Evolutionary conservation across 345 rosid genomes (phyloP), one percentile per base, ranked within the genome.

Genomic region (Moringa oleifera): DNA sequence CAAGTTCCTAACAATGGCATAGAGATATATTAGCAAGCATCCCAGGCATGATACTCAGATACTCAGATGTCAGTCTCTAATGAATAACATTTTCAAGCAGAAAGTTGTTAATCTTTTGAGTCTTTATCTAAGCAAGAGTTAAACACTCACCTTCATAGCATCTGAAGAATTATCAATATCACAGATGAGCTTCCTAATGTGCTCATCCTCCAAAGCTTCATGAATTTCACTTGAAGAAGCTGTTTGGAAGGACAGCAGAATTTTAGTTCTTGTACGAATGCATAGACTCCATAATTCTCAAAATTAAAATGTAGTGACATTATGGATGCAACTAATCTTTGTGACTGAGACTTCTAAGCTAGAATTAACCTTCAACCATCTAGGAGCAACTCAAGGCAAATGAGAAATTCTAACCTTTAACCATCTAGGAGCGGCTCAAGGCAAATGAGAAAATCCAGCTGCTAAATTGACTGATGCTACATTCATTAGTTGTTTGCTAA

Each of bases 191-290:
- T 79, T 72, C 58, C 62, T 73, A 54, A 86, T 80, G 65, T 52
- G 64, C 46, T 82, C 75, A 49, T 82, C 80, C 65, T 59, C 68
- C 62, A 87, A 72, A 25, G 71, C 80, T 53, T 73, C 33, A 1
- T 74, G 62, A 45, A 84, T 72, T 71, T 87, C 94, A 58, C 65
- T 58, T 18, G 86, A 78, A 58, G 82, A 74, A 68, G 86, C 89
- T 83, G 82, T 61, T 66, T 41, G 41, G 61, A 53, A 64, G 17
- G 12, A 15, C 13, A 41, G 12, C 37, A 41, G 47, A 41, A 1
- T 25, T 15, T 25, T 24, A 1, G 19, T 36, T 53, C 7, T 55
- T 53, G 10, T 50, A 1, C 50, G 18, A 62, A 23, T 46, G 25
- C 52, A 4, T 5, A 33, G 11, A 33, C 37, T 33, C 37, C 5